phyloP scores from a whole-genome alignment of 129 eudicot genomes.

The Tagetes erecta region DNA sequence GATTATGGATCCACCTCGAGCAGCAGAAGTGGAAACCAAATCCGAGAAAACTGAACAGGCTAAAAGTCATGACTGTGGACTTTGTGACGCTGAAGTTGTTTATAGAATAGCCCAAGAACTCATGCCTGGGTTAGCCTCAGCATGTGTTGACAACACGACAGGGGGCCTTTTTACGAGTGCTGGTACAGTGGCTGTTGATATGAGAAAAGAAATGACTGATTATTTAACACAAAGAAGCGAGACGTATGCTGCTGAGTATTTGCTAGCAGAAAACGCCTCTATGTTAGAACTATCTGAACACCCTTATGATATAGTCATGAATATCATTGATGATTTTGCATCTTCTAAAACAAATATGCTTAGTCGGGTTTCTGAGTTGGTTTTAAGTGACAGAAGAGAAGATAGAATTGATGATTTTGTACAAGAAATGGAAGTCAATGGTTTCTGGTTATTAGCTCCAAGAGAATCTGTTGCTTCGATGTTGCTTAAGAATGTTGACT shows the following conservation, averaged over 20 bases:
- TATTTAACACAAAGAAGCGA: constrained; percentile 64
- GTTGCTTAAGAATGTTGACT: constrained; percentile 70
- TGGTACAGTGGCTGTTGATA: constrained; percentile 70
- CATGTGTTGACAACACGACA: constrained; percentile 86
- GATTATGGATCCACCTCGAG: constrained; percentile 62
- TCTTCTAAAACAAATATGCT: constrained; percentile 61
- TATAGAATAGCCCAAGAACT: constrained; percentile 74
- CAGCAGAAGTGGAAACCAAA: constrained; percentile 51
- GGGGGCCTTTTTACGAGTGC: constrained; percentile 79
- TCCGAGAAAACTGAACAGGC: constrained; percentile 49
- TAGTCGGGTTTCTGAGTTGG: constrained; percentile 75
- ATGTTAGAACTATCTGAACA: constrained; percentile 50
- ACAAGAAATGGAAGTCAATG: constrained; percentile 80
- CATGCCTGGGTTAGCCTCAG: constrained; percentile 88
- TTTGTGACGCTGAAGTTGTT: constrained; percentile 66
- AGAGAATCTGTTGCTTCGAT: constrained; percentile 65
- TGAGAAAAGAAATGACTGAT: constrained; percentile 82
- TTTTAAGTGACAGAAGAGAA: constrained; percentile 81
- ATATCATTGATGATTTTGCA: constrained; percentile 66
- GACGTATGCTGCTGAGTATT: constrained; percentile 74
- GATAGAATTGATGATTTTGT: constrained; percentile 83
- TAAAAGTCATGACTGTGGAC: constrained; percentile 60
- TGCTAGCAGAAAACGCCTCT: constrained; percentile 58
- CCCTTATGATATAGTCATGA: constrained; percentile 74
- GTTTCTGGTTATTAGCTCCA: constrained; percentile 83